Evolutionary conservation across 164 flowering plant species (phyloP).

Genomic region (Berberis thunbergii): DNA sequence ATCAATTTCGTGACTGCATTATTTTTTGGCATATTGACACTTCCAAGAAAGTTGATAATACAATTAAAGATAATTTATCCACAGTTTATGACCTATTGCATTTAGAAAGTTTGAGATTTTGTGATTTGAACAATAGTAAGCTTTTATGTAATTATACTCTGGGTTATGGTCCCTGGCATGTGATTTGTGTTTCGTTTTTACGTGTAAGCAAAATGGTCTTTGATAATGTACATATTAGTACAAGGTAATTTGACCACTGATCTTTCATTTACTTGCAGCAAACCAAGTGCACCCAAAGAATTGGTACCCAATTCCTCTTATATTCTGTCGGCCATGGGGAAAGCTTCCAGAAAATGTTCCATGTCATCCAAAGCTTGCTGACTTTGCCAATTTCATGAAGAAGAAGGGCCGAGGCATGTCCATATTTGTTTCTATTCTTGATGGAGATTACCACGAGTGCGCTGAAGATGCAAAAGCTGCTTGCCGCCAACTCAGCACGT

Average conservation of each 20-base stretch:
- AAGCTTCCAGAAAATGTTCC: conserved; percentile 98
- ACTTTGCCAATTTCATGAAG: conserved; percentile 99
- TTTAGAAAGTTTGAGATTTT: too few species aligned
- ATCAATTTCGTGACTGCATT: too few species aligned
- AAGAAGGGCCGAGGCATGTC: conserved; percentile 99
- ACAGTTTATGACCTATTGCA: too few species aligned
- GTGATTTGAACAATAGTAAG: too few species aligned
- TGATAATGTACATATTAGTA: conserved; percentile 14
- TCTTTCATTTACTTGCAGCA: conserved; percentile 41
- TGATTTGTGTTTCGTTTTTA: too few species aligned
- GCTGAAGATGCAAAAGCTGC: conserved; percentile 93
- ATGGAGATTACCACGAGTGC: conserved; percentile 88
- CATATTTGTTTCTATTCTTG: conserved; percentile 80
- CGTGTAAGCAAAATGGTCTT: too few species aligned
- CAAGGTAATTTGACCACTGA: background rate
- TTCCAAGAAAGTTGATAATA: too few species aligned
- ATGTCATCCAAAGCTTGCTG: conserved; percentile 98
- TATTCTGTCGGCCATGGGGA: conserved; percentile 99
- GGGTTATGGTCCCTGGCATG: too few species aligned
- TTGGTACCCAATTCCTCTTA: conserved; percentile 97
- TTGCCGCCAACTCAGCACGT: conserved; percentile 69
- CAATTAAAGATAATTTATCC: too few species aligned
- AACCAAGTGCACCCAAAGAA: conserved; percentile 96
- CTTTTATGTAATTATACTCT: too few species aligned
- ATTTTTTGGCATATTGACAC: too few species aligned